phyloP scores from a whole-genome alignment of 495 filamentous ascomycete genomes.

The Polyplosphaeria fusca region DNA sequence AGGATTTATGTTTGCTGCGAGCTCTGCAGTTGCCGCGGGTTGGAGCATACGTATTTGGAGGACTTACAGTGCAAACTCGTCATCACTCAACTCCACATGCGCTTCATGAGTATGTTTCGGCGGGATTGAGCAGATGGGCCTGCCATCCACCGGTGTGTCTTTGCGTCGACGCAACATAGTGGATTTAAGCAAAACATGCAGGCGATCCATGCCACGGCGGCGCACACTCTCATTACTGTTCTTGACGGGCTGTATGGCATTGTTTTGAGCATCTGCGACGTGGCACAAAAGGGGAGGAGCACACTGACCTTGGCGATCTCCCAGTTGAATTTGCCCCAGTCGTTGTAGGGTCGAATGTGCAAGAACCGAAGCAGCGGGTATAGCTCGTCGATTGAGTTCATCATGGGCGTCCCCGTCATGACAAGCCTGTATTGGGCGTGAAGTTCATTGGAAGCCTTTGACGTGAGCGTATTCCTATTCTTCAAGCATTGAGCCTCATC shows the following conservation, averaged over 20 bases:
- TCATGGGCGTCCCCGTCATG: slow-evolving; percentile 92
- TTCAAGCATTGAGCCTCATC: slow-evolving; percentile 96
- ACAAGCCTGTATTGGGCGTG: slow-evolving; percentile 70
- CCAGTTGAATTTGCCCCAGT: slow-evolving; percentile 57
- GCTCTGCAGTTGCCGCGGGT: too few species aligned
- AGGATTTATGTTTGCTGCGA: too few species aligned
- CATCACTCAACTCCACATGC: slow-evolving; percentile 69
- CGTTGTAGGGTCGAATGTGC: slow-evolving; percentile 72
- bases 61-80: slow-evolving; percentile 65
- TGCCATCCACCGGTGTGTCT: slow-evolving; percentile 75
- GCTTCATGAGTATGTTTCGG: slow-evolving; percentile 62
- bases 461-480: slow-evolving; percentile 68
- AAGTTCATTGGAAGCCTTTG: slow-evolving; percentile 60
- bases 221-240: not conserved
- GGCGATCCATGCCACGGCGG: slow-evolving; percentile 54
- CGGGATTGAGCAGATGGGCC: slow-evolving; percentile 75
- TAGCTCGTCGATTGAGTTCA: slow-evolving; percentile 83
- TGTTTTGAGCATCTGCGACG: too few species aligned
- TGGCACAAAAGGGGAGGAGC: too few species aligned
- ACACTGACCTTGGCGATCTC: slow-evolving; percentile 39
- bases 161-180: slow-evolving; percentile 85
- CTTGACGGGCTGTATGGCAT: slow-evolving; percentile 46
- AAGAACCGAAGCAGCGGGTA: slow-evolving; percentile 80
- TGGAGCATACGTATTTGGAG: too few species aligned
- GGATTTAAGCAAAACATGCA: slow-evolving; percentile 79